phyloP scores from a whole-genome alignment of 352 stramenopile genomes.

The Globisporangium spiculum region DNA sequence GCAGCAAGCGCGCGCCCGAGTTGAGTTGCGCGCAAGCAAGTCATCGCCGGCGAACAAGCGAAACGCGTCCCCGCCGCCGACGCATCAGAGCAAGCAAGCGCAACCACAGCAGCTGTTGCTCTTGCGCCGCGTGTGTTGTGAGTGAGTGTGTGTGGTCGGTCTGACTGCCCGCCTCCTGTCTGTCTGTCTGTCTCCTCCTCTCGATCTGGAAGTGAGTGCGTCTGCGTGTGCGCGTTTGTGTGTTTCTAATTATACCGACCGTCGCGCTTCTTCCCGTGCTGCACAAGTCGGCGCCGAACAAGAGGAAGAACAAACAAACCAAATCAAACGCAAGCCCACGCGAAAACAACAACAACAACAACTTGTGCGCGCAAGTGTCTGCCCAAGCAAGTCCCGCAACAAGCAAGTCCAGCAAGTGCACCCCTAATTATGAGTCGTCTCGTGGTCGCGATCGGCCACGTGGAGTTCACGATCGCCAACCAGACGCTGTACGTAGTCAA shows the following conservation, averaged over 20 bases:
- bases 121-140: not conserved
- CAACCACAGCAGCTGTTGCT: constrained; percentile 6
- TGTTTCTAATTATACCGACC: constrained; percentile 6
- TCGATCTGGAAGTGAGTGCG: not conserved
- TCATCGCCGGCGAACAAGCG: not conserved
- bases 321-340: not conserved
- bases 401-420: not conserved
- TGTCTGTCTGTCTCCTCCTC: not conserved
- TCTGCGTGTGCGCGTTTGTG: not conserved
- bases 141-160: not conserved
- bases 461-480: constrained; percentile 69
- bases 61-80: too few species aligned
- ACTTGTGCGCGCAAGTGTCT: not conserved
- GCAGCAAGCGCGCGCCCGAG: not conserved
- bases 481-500: constrained; percentile 76
- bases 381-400: not conserved
- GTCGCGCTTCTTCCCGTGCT: not conserved
- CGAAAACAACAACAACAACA: not conserved
- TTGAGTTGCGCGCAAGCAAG: not conserved
- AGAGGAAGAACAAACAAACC: not conserved
- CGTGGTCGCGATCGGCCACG: constrained; percentile 69
- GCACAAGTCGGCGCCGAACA: not conserved
- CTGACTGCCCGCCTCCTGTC: not conserved
- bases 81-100: not conserved
- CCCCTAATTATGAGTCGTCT: constrained; percentile 56